Evolutionary conservation across 495 filamentous ascomycete genomes (phyloP), one percentile per base, ranked within the genome.

Genomic region (Podospora sp.): DNA sequence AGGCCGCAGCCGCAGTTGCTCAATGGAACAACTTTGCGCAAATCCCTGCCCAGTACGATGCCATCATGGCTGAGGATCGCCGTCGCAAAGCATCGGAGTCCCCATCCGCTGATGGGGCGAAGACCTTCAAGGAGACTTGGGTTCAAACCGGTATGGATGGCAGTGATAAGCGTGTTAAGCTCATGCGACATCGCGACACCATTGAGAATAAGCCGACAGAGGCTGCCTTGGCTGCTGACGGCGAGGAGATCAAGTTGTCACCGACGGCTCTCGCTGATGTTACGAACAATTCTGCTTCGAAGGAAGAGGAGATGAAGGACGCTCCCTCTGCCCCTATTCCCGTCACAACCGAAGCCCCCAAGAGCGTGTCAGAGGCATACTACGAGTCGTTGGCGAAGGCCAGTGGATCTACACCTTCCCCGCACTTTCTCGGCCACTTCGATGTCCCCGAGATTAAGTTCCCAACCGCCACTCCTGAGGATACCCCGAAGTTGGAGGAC

Each of bases 161-260:
- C 22, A 65, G 59, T 68, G 61, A 67, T 22, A 82, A 82, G 70
- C 80, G 81, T 57, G 70, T 80, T 71, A 82, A 78, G 67, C 64
- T 83, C 68, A 71, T 76, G 67, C 72, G 65, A 36, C 78, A 80
- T 57, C 29, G 69, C 14, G 50, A 65, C n/a, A 24, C 29, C 40
- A 14, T 57, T 9, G 20, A 22, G 51, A 21, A 18, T n/a, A 25
- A 56, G n/a, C 14, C 6, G 12, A 20, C 40, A 20, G 14, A 14
- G 6, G 11, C 63, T 50, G 8, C 4, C 29, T 4, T 8, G 29
- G 29, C 8, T 33, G 29, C 29, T 33, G 29, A 8, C 29, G 29
- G 29, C 8, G 29, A 33, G 29, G 29, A 33, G 3, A 33, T 33
- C 29, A 33, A 33, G 29, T 33, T 3, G 29, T 8, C 29, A 33